These are phyloP conservation scores for Begonia loranthoides DNA, from an alignment of 306 rosid genomes.

Conservation along the genomic window DNA sequence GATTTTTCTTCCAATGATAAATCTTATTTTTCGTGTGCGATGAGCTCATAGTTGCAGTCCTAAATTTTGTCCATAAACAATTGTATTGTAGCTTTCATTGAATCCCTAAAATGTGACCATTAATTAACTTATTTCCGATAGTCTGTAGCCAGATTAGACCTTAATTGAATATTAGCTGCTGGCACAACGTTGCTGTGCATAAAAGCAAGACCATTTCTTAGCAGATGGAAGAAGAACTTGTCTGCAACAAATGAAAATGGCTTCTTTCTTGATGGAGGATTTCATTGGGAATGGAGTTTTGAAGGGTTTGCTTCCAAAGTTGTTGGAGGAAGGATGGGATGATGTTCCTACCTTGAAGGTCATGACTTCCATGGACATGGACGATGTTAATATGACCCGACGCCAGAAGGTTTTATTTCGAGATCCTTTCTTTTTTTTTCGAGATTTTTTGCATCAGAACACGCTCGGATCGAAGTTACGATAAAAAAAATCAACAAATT, in stretches of 20 bases:
- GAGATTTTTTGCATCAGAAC: neutral
- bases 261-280: constrained; percentile 71
- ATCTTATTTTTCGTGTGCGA: too few species aligned
- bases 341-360: constrained; percentile 83
- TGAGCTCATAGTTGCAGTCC: too few species aligned
- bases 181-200: too few species aligned
- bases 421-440: neutral
- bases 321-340: constrained; percentile 88
- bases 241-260: constrained; percentile 23
- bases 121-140: too few species aligned
- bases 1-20: too few species aligned
- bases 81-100: too few species aligned
- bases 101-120: too few species aligned
- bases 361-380: constrained; percentile 70
- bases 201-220: too few species aligned
- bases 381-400: constrained; percentile 56
- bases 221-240: neutral
- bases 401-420: constrained; percentile 44
- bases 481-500: neutral
- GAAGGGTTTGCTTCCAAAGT: constrained; percentile 45
- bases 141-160: too few species aligned
- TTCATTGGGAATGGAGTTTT: constrained; percentile 67
- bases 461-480: too few species aligned
- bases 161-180: too few species aligned
- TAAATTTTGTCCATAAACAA: too few species aligned